Conservation (phyloP, 805 yeast genomes). For the Maudiozyma pseudohumilis region DNA sequence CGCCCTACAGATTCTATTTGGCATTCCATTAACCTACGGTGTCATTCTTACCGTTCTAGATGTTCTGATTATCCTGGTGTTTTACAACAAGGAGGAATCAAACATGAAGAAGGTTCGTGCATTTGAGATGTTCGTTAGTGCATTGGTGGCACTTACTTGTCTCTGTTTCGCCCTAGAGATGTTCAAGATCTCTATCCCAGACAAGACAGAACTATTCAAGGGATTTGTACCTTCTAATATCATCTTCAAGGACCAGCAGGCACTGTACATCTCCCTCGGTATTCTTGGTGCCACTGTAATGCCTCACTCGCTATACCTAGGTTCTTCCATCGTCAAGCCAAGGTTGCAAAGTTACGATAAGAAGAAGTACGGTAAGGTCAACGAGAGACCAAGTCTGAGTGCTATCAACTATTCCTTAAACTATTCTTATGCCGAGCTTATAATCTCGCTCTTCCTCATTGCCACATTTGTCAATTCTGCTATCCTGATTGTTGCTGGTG, state of each 20-base stretch:
- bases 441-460: conserved; percentile 71
- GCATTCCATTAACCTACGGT: conserved; percentile 65
- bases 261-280: conserved; percentile 69
- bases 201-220: conserved; percentile 40
- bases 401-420: conserved; percentile 75
- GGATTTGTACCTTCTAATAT: conserved; percentile 69
- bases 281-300: conserved; percentile 90
- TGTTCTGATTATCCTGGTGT: conserved; percentile 67
- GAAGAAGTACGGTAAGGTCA: conserved; percentile 38
- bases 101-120: conserved; percentile 63
- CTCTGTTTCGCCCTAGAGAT: conserved; percentile 66
- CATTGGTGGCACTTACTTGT: conserved; percentile 64
- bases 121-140: conserved; percentile 67
- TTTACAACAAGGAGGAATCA: conserved; percentile 67
- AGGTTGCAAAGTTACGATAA: conserved; percentile 67
- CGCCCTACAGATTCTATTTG: conserved; percentile 64
- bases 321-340: conserved; percentile 82
- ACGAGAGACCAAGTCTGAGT: conserved; percentile 62
- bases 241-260: conserved; percentile 51
- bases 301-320: conserved; percentile 84
- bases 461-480: conserved; percentile 92
- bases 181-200: conserved; percentile 45
- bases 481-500: conserved; percentile 83
- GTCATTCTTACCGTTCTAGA: conserved; percentile 73
- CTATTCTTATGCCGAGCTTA: conserved; percentile 72